A percentile compares a stretch with the other conserved stretches of the same genome.
These are phyloP conservation scores for Microdochium nivale DNA, from an alignment of 2,329 filamentous ascomycete genomes.

Conservation along the genomic window DNA sequence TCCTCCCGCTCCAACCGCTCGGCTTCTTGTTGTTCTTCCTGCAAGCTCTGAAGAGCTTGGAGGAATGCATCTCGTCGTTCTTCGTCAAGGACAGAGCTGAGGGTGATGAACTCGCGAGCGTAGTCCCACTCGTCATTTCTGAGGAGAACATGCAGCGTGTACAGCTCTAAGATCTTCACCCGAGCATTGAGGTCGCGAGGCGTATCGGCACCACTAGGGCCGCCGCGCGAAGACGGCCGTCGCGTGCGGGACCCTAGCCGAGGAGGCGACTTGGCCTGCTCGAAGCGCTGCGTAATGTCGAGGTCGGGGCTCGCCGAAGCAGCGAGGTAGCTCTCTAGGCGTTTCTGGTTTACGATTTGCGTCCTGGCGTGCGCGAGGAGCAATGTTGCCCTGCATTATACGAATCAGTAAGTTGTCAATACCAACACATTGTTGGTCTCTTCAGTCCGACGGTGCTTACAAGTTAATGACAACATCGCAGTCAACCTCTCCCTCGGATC, in stretches of 20 bases:
- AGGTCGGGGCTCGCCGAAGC: conserved; percentile 65
- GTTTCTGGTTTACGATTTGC: conserved; percentile 76
- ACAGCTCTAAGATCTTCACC: conserved; percentile 89
- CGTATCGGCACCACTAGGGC: conserved; percentile 62
- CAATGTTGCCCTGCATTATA: conserved; percentile 64
- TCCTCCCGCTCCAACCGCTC: conserved; percentile 56
- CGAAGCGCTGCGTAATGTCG: conserved; percentile 59
- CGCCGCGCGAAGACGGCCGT: conserved; percentile 15
- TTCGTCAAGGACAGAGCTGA: conserved; percentile 82
- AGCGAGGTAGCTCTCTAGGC: conserved; percentile 82
- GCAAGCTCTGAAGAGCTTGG: conserved; percentile 73
- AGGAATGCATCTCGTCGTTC: conserved; percentile 85
- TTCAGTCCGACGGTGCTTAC: conserved; percentile 42
- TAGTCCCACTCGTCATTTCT: conserved; percentile 96
- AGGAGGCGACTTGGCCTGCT: conserved; percentile 28
- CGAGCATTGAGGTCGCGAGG: conserved; percentile 76
- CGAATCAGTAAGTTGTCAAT: conserved; percentile 1
- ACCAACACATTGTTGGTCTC: background rate
- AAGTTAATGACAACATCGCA: conserved; percentile 88
- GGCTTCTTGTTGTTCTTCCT: conserved; percentile 74
- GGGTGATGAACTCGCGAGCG: conserved; percentile 79
- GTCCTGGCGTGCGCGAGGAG: conserved; percentile 82
- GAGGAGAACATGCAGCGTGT: conserved; percentile 89
- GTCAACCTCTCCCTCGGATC: conserved; percentile 83
- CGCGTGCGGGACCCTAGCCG: conserved; percentile 27